These are phyloP conservation scores for rapeseed (Brassica napus) DNA, from an alignment of 345 rosid genomes.

Conservation along the genomic window Da-Ae NC_063444.1:22951501-22952000, in stretches of 20 bases:
- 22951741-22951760: conserved; percentile 51
- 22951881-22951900: conserved; percentile 84
- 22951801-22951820: conserved; percentile 53
- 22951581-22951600: background rate
- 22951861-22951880: conserved; percentile 65
- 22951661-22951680: no score
- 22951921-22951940: conserved; percentile 52
- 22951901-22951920: conserved; percentile 60
- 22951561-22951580: background rate
- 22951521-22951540: background rate
- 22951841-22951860: conserved; percentile 53
- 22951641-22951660: no score
- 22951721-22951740: conserved; percentile 62
- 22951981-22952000: conserved; percentile 58
- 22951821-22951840: conserved; percentile 64
- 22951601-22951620: background rate
- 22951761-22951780: conserved; percentile 60
- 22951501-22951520: background rate
- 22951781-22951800: conserved; percentile 36
- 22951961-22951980: conserved; percentile 61
- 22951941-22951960: conserved; percentile 66
- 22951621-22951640: background rate
- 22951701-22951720: conserved; percentile 35
- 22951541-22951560: background rate
- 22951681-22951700: conserved; percentile 26